Evolutionary conservation across 2,329 filamentous ascomycete species (phyloP).

Genomic region (Verticillium nonalfalfae): DNA sequence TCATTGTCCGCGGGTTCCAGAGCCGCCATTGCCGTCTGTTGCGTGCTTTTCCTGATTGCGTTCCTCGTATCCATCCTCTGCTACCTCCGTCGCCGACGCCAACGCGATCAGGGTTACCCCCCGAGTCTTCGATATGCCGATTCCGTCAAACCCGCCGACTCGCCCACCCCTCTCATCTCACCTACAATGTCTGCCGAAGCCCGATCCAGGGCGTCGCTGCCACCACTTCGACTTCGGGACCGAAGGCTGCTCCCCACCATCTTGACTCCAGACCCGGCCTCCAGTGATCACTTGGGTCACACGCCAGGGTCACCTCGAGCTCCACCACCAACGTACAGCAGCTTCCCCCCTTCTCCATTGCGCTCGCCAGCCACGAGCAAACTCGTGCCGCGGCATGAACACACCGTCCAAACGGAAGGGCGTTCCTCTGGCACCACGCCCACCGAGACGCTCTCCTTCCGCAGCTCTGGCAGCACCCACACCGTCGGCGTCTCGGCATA

Average conservation of each 20-base stretch:
- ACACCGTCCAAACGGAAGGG: not conserved
- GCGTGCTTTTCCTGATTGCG: constrained; percentile 28
- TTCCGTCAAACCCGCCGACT: constrained; percentile 19
- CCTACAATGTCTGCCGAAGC: constrained; percentile 23
- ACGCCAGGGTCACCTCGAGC: not conserved
- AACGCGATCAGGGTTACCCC: constrained; percentile 7
- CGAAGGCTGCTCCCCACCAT: constrained; percentile 33
- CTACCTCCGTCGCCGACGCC: constrained; percentile 24
- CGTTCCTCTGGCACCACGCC: not conserved
- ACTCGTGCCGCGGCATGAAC: not conserved
- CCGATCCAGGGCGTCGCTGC: constrained; percentile 25
- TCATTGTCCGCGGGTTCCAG: constrained; percentile 32
- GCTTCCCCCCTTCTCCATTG: not conserved
- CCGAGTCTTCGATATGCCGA: constrained; percentile 7
- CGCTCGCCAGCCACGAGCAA: not conserved
- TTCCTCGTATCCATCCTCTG: constrained; percentile 29
- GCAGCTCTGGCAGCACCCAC: constrained; percentile 5
- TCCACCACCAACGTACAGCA: not conserved
- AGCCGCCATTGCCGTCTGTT: constrained; percentile 37
- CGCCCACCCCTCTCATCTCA: constrained; percentile 35
- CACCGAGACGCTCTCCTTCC: constrained; percentile 5
- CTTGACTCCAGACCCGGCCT: not conserved
- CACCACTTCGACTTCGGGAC: constrained; percentile 41
- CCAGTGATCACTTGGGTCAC: not conserved
- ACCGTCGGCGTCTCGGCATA: not conserved